These are phyloP conservation scores for Phascolomyces articulosus DNA, from an alignment of 371 early-diverging fungal genomes.

Conservation along the genomic window DNA sequence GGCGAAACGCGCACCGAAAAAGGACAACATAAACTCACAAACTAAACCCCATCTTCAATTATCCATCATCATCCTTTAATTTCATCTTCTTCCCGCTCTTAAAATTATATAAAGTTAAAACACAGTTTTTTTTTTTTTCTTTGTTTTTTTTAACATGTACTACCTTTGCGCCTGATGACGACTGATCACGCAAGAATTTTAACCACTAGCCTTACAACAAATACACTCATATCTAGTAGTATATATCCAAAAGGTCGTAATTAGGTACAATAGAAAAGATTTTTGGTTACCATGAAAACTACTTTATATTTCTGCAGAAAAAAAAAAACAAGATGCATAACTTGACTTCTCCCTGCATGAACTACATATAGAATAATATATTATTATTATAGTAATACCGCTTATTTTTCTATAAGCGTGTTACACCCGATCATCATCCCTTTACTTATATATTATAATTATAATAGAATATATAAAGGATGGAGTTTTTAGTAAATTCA, in stretches of 20 bases:
- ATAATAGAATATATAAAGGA: too few relatives aligned
- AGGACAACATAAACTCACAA: constrained; percentile 54
- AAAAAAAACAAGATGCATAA: too few relatives aligned
- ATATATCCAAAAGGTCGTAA: too few relatives aligned
- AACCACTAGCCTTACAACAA: background rate
- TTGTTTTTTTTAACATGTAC: background rate
- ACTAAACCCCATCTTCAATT: background rate
- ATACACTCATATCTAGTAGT: background rate
- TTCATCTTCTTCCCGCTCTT: background rate
- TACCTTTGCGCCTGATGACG: constrained; percentile 8
- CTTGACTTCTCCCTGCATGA: too few relatives aligned
- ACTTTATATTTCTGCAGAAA: too few relatives aligned
- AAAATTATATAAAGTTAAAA: background rate
- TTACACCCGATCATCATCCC: too few relatives aligned
- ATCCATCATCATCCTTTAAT: background rate
- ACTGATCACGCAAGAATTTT: constrained; percentile 2
- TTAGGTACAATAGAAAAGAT: too few relatives aligned
- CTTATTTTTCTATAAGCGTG: background rate
- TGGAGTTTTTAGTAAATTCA: too few relatives aligned
- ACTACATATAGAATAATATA: too few relatives aligned
- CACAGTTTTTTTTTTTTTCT: background rate
- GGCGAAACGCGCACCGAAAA: constrained; percentile 59
- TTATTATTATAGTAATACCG: too few relatives aligned
- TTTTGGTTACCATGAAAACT: background rate
- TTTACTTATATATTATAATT: too few relatives aligned